Percentiles rank a stretch among this genome's conserved stretches.
These are phyloP conservation scores for Entonaema liquescens DNA, from an alignment of 495 filamentous ascomycete genomes.

Conservation along the genomic window DNA sequence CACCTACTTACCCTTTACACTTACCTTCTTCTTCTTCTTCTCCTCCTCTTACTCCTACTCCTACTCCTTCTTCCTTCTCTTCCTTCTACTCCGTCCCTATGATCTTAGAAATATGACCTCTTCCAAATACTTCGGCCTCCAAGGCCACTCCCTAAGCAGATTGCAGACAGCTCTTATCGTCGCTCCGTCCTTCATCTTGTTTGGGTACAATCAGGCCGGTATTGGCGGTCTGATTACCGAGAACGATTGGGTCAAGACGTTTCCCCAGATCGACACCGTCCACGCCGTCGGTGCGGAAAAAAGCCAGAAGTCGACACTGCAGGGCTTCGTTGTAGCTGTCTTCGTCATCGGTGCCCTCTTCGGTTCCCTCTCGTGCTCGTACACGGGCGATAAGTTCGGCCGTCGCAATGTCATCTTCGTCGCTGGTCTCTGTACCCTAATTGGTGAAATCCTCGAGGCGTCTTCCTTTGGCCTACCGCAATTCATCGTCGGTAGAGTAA, in stretches of 20 bases:
- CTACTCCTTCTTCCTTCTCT: neutral
- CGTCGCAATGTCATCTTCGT: slow-evolving; percentile 60
- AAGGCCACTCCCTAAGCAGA: slow-evolving; percentile 35
- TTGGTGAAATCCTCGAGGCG: slow-evolving; percentile 47
- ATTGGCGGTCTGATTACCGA: slow-evolving; percentile 56
- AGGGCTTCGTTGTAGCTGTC: slow-evolving; percentile 50
- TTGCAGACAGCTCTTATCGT: slow-evolving; percentile 44
- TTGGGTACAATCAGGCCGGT: slow-evolving; percentile 63
- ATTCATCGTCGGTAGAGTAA: slow-evolving; percentile 60
- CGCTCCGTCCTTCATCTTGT: slow-evolving; percentile 58
- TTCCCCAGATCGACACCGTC: slow-evolving; percentile 63
- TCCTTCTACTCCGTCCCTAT: slow-evolving; percentile 11
- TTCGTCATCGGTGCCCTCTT: slow-evolving; percentile 57
- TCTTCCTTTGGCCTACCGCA: slow-evolving; percentile 51
- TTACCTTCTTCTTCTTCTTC: neutral
- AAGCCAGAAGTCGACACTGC: slow-evolving; percentile 48
- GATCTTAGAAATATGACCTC: slow-evolving; percentile 21
- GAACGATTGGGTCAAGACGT: slow-evolving; percentile 53
- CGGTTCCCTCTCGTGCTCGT: slow-evolving; percentile 59
- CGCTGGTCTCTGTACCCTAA: slow-evolving; percentile 37
- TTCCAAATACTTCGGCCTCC: slow-evolving; percentile 36
- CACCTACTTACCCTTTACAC: neutral
- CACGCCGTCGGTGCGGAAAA: slow-evolving; percentile 51
- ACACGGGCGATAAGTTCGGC: slow-evolving; percentile 59
- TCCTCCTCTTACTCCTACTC: neutral